Evolutionary conservation across 495 filamentous ascomycete genomes (phyloP).

Genomic region (Lophiotrema nucula): DNA sequence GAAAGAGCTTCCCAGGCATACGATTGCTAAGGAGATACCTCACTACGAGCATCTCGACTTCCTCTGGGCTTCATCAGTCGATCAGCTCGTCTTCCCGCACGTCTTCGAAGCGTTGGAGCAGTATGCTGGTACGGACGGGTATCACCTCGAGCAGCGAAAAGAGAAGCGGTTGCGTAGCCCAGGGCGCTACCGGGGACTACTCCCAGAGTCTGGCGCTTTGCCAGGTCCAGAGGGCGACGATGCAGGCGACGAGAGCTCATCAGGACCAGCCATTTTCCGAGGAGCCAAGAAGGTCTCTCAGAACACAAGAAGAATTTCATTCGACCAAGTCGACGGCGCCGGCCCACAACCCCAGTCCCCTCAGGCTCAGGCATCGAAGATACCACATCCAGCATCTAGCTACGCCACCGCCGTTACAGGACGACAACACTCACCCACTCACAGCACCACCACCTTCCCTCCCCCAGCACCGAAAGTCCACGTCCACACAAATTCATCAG

Average conservation of each 20-base stretch:
- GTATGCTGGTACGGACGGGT: constrained; percentile 20
- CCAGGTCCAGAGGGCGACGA: constrained; percentile 24
- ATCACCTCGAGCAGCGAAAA: constrained; percentile 3
- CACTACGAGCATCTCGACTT: constrained; percentile 98
- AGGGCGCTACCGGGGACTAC: constrained; percentile 18
- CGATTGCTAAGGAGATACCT: constrained; percentile 75
- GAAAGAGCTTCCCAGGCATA: constrained; percentile 78
- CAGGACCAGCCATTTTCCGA: constrained; percentile 10
- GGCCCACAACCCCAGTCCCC: constrained; percentile 8
- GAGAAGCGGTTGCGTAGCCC: constrained; percentile 18
- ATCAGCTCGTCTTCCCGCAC: constrained; percentile 79
- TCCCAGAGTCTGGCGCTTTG: constrained; percentile 18
- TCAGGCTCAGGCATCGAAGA: constrained; percentile 3
- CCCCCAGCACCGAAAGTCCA: constrained; percentile 5
- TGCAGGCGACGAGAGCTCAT: constrained; percentile 27
- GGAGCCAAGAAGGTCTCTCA: constrained; percentile 22
- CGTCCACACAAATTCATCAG: constrained; percentile 2
- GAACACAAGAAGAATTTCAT: constrained; percentile 17
- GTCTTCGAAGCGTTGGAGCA: constrained; percentile 79
- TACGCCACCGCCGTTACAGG: constrained; percentile 9
- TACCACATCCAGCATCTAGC: constrained; percentile 16
- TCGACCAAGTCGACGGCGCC: not conserved
- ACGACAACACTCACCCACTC: constrained; percentile 11
- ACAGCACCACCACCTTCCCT: constrained; percentile 5
- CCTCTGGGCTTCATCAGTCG: constrained; percentile 86